These are phyloP conservation scores for Zygoascus tannicola DNA, from an alignment of 805 yeast species.

Conservation along the genomic window DNA sequence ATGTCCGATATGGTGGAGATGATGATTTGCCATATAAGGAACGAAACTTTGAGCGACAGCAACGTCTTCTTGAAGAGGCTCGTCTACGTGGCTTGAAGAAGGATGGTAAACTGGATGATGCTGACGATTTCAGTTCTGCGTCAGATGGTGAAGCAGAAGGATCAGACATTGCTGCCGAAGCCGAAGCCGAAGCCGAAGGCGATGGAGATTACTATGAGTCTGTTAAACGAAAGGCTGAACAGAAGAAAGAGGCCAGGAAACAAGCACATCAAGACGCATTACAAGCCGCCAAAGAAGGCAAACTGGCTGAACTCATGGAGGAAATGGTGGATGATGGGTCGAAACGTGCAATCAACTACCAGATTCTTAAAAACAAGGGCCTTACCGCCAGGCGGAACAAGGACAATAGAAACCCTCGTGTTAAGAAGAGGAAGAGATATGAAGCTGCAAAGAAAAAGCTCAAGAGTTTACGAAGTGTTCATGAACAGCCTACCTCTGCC, in stretches of 20 bases:
- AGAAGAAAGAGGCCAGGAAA: constrained; percentile 46
- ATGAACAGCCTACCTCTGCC: constrained; percentile 61
- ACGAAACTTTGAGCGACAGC: constrained; percentile 82
- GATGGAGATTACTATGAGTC: constrained; percentile 52
- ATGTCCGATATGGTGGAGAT: constrained; percentile 57
- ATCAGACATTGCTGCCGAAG: constrained; percentile 14
- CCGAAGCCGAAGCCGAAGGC: constrained; percentile 4
- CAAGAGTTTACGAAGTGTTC: constrained; percentile 84
- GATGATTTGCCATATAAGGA: constrained; percentile 87
- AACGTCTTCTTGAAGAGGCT: constrained; percentile 79
- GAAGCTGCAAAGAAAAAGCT: constrained; percentile 91
- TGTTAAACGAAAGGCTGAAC: constrained; percentile 39
- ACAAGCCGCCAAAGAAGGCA: constrained; percentile 77
- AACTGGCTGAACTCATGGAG: constrained; percentile 55
- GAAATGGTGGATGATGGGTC: constrained; percentile 56
- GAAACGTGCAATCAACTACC: constrained; percentile 90
- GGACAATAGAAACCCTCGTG: constrained; percentile 91
- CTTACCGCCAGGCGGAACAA: constrained; percentile 87
- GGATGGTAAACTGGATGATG: constrained; percentile 43
- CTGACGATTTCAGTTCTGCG: constrained; percentile 28
- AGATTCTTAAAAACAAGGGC: constrained; percentile 93
- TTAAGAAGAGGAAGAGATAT: constrained; percentile 95
- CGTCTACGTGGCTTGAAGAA: constrained; percentile 64
- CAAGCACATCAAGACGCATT: constrained; percentile 62
- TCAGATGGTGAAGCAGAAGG: constrained; percentile 15